These are phyloP conservation scores for Hortiboletus campestris DNA, from an alignment of 768 basidiomycete species.

Conservation along the genomic window DNA sequence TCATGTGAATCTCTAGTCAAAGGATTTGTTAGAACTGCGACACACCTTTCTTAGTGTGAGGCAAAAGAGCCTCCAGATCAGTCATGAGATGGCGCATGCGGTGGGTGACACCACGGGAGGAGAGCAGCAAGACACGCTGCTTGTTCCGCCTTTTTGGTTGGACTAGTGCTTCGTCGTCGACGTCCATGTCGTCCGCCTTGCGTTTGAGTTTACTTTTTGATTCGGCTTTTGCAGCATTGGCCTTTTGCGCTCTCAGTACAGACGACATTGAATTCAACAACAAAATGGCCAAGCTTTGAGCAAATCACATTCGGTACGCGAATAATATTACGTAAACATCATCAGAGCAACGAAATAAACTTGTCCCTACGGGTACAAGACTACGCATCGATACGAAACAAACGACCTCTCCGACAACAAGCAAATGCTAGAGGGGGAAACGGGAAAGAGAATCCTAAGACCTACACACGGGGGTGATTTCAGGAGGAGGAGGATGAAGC, in stretches of 20 bases:
- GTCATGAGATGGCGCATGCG: slow-evolving; percentile 98
- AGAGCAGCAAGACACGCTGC: slow-evolving; percentile 90
- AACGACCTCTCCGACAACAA: slow-evolving; percentile 3
- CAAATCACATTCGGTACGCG: neutral
- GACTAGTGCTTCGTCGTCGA: slow-evolving; percentile 45
- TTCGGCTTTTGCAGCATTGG: slow-evolving; percentile 51
- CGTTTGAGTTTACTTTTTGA: slow-evolving; percentile 52
- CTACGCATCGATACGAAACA: slow-evolving; percentile 6
- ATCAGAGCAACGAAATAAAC: neutral
- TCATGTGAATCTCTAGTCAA: neutral
- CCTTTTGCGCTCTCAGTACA: slow-evolving; percentile 58
- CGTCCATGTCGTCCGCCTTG: slow-evolving; percentile 61
- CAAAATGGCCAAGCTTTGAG: neutral
- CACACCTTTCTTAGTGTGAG: slow-evolving; percentile 95
- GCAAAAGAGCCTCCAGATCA: slow-evolving; percentile 84
- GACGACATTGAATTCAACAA: slow-evolving; percentile 51
- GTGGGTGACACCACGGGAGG: slow-evolving; percentile 91
- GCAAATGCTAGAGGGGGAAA: neutral
- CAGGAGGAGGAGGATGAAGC: slow-evolving; percentile 30
- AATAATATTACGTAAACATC: slow-evolving; percentile 27
- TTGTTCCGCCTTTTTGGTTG: slow-evolving; percentile 74
- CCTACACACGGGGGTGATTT: slow-evolving; percentile 8
- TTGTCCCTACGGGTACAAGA: slow-evolving; percentile 9
- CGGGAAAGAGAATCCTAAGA: neutral
- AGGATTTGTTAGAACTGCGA: slow-evolving; percentile 17